A percentile compares a stretch with the other conserved stretches of the same genome.
phyloP scores from a whole-genome alignment of 148 eudicot species.

The Bassia scoparia region DNA sequence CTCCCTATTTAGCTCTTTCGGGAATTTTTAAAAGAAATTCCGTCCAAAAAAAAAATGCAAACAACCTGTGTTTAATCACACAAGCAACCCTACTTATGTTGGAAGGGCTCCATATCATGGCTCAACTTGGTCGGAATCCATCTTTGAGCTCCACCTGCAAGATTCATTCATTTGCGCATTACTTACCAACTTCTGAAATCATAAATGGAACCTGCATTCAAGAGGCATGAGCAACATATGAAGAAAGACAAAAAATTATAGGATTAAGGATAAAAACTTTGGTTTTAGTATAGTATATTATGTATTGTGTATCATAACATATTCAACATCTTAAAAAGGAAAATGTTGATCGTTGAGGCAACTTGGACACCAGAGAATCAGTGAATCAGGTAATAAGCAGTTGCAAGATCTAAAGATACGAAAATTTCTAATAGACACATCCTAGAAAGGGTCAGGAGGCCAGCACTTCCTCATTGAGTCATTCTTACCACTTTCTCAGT shows the following conservation, averaged over 20 bases:
- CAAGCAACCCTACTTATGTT: too few species aligned
- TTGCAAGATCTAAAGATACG: neutral
- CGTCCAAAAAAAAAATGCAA: too few species aligned
- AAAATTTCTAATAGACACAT: too few species aligned
- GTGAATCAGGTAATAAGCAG: neutral
- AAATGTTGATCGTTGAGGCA: neutral
- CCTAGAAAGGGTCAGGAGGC: too few species aligned
- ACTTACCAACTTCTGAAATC: too few species aligned
- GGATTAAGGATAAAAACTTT: neutral
- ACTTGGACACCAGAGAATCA: neutral
- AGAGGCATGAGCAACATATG: slow-evolving; percentile 2
- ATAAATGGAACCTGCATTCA: slow-evolving; percentile 57
- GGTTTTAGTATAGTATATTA: neutral
- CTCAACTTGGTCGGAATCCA: too few species aligned
- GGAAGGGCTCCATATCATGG: too few species aligned
- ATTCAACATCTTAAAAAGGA: neutral
- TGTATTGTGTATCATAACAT: neutral
- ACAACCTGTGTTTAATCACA: too few species aligned
- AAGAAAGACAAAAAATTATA: neutral
- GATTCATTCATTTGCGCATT: too few species aligned
- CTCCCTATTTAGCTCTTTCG: too few species aligned
- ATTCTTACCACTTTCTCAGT: neutral
- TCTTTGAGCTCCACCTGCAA: too few species aligned
- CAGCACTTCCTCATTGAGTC: neutral
- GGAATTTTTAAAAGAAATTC: too few species aligned